Base-by-base conservation (phyloP, 495 filamentous ascomycete genomes). In the Podospora bellae-mahoneyi region DNA sequence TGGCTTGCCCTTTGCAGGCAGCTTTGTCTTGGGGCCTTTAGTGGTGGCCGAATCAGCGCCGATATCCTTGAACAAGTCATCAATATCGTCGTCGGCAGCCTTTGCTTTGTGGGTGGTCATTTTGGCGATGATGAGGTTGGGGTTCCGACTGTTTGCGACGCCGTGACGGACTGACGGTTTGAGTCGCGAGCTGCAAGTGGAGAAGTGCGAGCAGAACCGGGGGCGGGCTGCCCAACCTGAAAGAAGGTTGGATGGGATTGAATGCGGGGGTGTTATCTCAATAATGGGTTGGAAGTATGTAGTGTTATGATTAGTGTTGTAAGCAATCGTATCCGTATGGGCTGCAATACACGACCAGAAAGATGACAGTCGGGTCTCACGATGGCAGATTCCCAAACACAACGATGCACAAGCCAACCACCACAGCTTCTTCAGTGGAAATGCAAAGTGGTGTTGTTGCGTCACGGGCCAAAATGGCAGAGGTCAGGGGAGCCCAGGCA, bases 61-160 rank as follows among this genome's bases (percentile, higher is more conserved):
- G 65, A 96, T 86, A 60, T 85, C 86, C 68, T 91, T 91, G 75
- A 97, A 91, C 74, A 94, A 88, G 76, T 92, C 91, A 54, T 91
- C 84, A 57, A 96, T 84, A 76, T 96, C 92, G 72, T 96, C 92
- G 73, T 89, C 90, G 65, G 89, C 70, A 4, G 77, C 75, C 73
- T 83, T 83, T 19, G 81, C 63, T 48, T 74, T 75, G 57, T 79
- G 82, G 66, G 75, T 74, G 48, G 81, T 72, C 81, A 83, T 84
- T 39, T 28, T 74, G 74, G 28, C 55, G 67, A 54, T 32, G n/a
- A 15, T 60, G 27, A 48, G 13, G 39, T 16, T 48, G 39, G 39
- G 18, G 39, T 48, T 48, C 7, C 7, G 30, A 32, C 30, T 58
- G 56, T 27, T 27, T 27, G 56, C 19, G 19, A 27, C n/a, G 56